Percentiles rank a stretch among this genome's conserved stretches.
These are phyloP conservation scores for Globisporangium radiosum DNA, from an alignment of 352 stramenopile species.

Conservation along the genomic window DNA sequence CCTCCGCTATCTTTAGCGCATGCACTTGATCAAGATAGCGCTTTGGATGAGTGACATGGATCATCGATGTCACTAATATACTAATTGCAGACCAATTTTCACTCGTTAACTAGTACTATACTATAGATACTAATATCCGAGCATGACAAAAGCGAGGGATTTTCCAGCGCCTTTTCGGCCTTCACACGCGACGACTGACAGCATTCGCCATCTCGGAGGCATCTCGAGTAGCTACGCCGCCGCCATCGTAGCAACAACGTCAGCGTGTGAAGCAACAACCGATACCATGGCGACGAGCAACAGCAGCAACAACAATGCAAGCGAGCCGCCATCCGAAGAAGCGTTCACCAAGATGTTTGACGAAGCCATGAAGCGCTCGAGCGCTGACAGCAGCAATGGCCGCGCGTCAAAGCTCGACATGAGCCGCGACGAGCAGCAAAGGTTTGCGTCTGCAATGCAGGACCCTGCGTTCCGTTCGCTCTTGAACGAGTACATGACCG, in stretches of 20 bases:
- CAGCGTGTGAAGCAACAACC: background rate
- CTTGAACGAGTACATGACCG: constrained; percentile 91
- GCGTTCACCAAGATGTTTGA: constrained; percentile 47
- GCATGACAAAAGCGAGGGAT: background rate
- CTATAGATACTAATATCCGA: background rate
- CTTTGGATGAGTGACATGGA: too few relatives aligned
- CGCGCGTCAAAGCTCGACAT: constrained; percentile 20
- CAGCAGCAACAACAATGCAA: background rate
- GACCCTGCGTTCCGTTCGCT: constrained; percentile 89
- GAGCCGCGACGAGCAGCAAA: constrained; percentile 60
- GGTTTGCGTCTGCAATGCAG: constrained; percentile 88
- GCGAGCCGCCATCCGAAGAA: constrained; percentile 18
- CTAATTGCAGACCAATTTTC: too few relatives aligned
- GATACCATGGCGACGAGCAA: too few relatives aligned
- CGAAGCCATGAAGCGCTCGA: constrained; percentile 28
- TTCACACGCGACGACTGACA: background rate
- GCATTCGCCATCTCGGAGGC: background rate
- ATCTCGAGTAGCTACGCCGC: background rate
- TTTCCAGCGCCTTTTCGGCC: background rate
- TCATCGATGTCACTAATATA: too few relatives aligned
- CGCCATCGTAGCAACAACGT: background rate
- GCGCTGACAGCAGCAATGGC: constrained; percentile 3
- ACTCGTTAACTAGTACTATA: too few relatives aligned
- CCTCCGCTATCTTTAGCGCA: too few relatives aligned
- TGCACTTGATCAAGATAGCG: too few relatives aligned